Percentiles rank a stretch among this genome's conserved stretches.
Conservation (phyloP, 805 yeast genomes). For the Suhomyces canberraensis region DNA sequence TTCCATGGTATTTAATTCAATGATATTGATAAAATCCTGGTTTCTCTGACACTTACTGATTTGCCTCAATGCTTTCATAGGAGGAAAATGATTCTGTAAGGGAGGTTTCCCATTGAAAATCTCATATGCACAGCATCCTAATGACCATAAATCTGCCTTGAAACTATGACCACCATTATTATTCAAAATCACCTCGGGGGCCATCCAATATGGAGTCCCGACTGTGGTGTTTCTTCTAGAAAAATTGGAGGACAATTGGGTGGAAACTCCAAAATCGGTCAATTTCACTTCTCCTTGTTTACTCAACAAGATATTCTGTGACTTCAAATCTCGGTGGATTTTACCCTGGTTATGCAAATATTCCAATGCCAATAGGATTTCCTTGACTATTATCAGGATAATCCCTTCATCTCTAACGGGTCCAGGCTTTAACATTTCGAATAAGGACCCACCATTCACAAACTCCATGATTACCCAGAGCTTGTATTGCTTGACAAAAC, state of each 20-base stretch:
- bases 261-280: conserved; percentile 46
- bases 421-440: conserved; percentile 59
- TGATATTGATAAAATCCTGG: conserved; percentile 29
- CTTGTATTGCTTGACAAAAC: conserved; percentile 65
- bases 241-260: conserved; percentile 41
- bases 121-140: conserved; percentile 77
- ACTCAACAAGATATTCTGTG: conserved; percentile 39
- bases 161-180: conserved; percentile 53
- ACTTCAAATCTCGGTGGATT: conserved; percentile 59
- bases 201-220: conserved; percentile 66
- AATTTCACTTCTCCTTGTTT: conserved; percentile 39
- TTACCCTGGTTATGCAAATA: conserved; percentile 71
- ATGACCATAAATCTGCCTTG: conserved; percentile 76
- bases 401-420: conserved; percentile 52
- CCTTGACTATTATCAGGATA: conserved; percentile 52
- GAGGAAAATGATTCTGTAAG: conserved; percentile 37
- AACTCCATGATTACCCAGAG: conserved; percentile 81
- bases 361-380: conserved; percentile 56
- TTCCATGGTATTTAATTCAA: conserved; percentile 20
- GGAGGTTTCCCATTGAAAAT: conserved; percentile 74
- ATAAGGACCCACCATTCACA: conserved; percentile 74
- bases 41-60: conserved; percentile 31
- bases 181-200: conserved; percentile 56
- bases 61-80: conserved; percentile 43
- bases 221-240: conserved; percentile 44